Evolutionary conservation across 164 flowering plant species (phyloP).

Genomic region (Piper longum): DNA sequence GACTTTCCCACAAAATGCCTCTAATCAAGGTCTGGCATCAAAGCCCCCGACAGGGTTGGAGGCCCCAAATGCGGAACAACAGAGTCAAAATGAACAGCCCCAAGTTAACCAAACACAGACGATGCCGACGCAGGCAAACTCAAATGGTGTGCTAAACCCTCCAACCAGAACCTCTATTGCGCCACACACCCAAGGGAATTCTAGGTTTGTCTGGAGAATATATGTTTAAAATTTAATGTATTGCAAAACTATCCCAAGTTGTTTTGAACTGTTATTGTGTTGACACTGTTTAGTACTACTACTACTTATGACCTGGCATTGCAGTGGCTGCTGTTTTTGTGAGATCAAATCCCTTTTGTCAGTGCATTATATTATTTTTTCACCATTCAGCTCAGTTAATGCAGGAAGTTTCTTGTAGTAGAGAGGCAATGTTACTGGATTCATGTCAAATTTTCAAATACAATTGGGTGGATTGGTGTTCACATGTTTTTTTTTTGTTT

Average conservation of each 20-base stretch:
- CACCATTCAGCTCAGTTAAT: too few species aligned
- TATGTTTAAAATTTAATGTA: slow-evolving; percentile 30
- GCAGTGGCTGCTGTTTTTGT: not conserved
- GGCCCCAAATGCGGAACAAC: slow-evolving; percentile 38
- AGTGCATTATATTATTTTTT: not conserved
- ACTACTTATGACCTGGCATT: slow-evolving; percentile 1
- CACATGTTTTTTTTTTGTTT: too few species aligned
- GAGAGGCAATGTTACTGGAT: too few species aligned
- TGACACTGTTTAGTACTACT: slow-evolving; percentile 23
- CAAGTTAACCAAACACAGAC: slow-evolving; percentile 36
- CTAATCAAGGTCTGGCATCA: slow-evolving; percentile 31
- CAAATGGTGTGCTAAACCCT: slow-evolving; percentile 51
- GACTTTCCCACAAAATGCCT: slow-evolving; percentile 40
- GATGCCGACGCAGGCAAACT: slow-evolving; percentile 35
- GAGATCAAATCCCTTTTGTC: not conserved
- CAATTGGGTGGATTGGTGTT: too few species aligned
- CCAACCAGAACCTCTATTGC: slow-evolving; percentile 37
- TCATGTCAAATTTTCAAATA: too few species aligned
- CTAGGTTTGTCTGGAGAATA: slow-evolving; percentile 91
- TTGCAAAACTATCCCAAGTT: slow-evolving; percentile 27
- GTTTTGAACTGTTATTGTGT: slow-evolving; percentile 14
- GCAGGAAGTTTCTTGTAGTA: too few species aligned
- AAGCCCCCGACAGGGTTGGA: slow-evolving; percentile 41
- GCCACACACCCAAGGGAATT: slow-evolving; percentile 80
- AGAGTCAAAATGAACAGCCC: slow-evolving; percentile 5